phyloP scores from a whole-genome alignment of 1,139 yeast genomes.

The Saccharomyces hybrid region DNA sequence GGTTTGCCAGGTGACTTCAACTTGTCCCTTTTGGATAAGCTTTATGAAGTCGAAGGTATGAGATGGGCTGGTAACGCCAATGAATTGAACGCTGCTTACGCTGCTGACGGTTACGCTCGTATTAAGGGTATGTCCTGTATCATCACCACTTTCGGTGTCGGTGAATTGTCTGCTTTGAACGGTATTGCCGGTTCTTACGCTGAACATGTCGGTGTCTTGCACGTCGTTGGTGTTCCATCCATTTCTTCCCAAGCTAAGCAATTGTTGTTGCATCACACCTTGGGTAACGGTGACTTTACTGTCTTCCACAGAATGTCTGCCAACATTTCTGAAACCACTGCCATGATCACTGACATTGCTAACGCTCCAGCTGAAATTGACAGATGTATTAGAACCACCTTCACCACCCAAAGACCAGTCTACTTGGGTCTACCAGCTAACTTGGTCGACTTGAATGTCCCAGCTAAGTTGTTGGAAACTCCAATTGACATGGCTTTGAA shows the following conservation, averaged over 20 bases:
- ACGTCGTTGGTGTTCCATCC: conserved; percentile 74
- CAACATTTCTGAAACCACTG: conserved; percentile 59
- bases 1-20: conserved; percentile 71
- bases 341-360: conserved; percentile 52
- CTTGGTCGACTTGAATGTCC: conserved; percentile 59
- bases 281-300: conserved; percentile 79
- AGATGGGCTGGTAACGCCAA: conserved; percentile 68
- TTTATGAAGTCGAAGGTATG: conserved; percentile 51
- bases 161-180: conserved; percentile 77
- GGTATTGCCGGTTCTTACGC: conserved; percentile 80
- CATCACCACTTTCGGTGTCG: conserved; percentile 75
- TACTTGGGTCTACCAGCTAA: conserved; percentile 80
- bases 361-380: conserved; percentile 66
- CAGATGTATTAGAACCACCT: conserved; percentile 66
- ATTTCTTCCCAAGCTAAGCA: conserved; percentile 58
- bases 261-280: conserved; percentile 54
- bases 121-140: conserved; percentile 54
- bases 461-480: conserved; percentile 46
- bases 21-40: conserved; percentile 53
- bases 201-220: conserved; percentile 70
- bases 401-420: conserved; percentile 69
- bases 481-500: conserved; percentile 58
- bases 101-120: conserved; percentile 67
- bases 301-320: conserved; percentile 71
- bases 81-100: conserved; percentile 65